Evolutionary conservation across 2,329 filamentous ascomycete species (phyloP).

Genomic region (Alternaria dauci): DNA sequence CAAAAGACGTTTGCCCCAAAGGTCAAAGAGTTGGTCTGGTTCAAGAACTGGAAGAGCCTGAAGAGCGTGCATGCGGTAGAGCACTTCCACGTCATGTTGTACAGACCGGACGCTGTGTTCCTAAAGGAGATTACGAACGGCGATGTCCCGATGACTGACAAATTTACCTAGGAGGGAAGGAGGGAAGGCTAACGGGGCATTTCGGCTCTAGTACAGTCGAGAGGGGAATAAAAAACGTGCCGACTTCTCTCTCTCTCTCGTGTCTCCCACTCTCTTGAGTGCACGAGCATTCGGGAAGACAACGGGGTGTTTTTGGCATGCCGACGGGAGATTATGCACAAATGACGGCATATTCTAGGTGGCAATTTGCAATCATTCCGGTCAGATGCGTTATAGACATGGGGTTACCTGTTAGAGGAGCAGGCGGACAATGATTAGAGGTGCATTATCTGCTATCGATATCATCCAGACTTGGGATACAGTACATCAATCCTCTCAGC

Average conservation of each 20-base stretch:
- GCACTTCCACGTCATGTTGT: slow-evolving; percentile 95
- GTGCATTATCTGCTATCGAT: background rate
- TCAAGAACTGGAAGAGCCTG: slow-evolving; percentile 87
- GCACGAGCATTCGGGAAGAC: background rate
- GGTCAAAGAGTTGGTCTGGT: slow-evolving; percentile 71
- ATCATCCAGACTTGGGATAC: background rate
- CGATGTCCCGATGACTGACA: slow-evolving; percentile 69
- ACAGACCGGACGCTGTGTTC: slow-evolving; percentile 75
- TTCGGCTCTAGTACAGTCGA: background rate
- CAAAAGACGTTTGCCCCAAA: slow-evolving; percentile 68
- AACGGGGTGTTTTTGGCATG: background rate
- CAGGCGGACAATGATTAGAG: background rate
- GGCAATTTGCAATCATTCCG: background rate
- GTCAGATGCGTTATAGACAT: slow-evolving; percentile 20
- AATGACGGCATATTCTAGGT: background rate
- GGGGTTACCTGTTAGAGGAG: slow-evolving; percentile 2
- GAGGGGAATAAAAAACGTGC: background rate
- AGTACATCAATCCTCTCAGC: slow-evolving; percentile 1
- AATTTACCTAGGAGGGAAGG: slow-evolving; percentile 16
- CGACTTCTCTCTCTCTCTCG: background rate
- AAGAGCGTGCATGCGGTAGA: slow-evolving; percentile 89
- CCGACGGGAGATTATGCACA: background rate
- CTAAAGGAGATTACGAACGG: slow-evolving; percentile 74
- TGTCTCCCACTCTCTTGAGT: background rate
- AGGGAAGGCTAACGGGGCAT: background rate